Conservation (phyloP, 805 yeast genomes). For the Saturnispora diversa region DNA sequence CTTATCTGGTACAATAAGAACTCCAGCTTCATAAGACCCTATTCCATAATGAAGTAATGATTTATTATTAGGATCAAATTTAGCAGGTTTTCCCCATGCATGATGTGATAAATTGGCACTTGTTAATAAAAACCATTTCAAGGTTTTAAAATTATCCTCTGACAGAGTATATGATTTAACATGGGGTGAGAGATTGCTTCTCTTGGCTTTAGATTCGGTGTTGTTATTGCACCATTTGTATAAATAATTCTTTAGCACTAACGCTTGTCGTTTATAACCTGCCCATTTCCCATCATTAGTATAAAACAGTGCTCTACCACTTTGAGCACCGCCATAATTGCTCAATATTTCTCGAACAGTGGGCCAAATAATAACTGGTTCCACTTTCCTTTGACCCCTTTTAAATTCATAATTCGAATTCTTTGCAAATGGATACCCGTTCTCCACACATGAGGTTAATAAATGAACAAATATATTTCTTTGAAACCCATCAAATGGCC, state of each 20-base stretch:
- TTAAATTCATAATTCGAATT: constrained; percentile 14
- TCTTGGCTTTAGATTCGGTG: constrained; percentile 20
- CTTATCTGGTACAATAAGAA: constrained; percentile 34
- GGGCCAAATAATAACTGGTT: constrained; percentile 31
- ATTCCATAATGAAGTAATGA: constrained; percentile 27
- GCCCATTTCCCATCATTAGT: constrained; percentile 16
- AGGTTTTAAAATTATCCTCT: constrained; percentile 39
- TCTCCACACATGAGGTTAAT: constrained; percentile 38
- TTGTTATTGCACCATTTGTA: constrained; percentile 35
- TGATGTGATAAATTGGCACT: constrained; percentile 68
- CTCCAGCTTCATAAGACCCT: constrained; percentile 48
- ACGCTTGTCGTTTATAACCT: constrained; percentile 31
- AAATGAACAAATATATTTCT: constrained; percentile 41
- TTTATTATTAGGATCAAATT: constrained; percentile 5
- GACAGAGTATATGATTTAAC: constrained; percentile 59
- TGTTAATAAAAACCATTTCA: constrained; percentile 66
- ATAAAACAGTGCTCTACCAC: constrained; percentile 27
- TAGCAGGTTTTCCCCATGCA: constrained; percentile 64
- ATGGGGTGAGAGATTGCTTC: constrained; percentile 37
- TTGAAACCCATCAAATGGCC: constrained; percentile 31
- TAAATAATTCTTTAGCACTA: constrained; percentile 36
- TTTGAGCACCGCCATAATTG: constrained; percentile 17
- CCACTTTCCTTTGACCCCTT: constrained; percentile 11
- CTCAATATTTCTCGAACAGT: constrained; percentile 23
- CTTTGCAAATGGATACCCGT: constrained; percentile 20